A percentile compares a stretch with the other conserved stretches of the same genome.
Conservation (phyloP, 164 flowering plant genomes). For the Aristolochia contorta region DNA sequence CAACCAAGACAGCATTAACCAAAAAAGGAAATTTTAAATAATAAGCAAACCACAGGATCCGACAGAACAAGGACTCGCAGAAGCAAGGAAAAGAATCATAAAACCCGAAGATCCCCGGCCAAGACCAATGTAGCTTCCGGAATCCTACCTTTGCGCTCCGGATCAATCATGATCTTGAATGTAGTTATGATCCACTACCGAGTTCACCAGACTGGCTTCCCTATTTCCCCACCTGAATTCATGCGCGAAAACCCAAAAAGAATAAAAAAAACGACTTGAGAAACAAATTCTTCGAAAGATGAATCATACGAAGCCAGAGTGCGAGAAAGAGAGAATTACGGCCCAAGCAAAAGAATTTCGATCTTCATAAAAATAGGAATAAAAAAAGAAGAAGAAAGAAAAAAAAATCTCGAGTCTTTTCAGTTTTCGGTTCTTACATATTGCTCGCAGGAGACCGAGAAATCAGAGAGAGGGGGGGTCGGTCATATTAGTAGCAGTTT, state of each 20-base stretch:
- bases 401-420: too few species aligned
- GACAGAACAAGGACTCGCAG: not conserved
- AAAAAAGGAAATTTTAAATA: not conserved
- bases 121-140: not conserved
- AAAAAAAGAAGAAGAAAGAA: too few species aligned
- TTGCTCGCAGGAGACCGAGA: too few species aligned
- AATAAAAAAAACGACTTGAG: not conserved
- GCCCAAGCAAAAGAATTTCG: too few species aligned
- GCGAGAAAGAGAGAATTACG: too few species aligned
- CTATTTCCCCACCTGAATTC: slow-evolving; percentile 7
- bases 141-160: slow-evolving; percentile 6
- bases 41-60: not conserved
- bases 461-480: too few species aligned
- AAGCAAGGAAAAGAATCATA: not conserved
- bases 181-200: slow-evolving; percentile 4
- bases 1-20: not conserved
- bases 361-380: too few species aligned
- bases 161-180: slow-evolving; percentile 11
- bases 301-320: too few species aligned
- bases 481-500: too few species aligned
- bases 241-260: not conserved
- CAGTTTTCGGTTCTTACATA: too few species aligned
- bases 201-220: not conserved
- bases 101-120: not conserved
- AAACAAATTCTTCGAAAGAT: not conserved